Conservation (phyloP, 2,329 filamentous ascomycete species). For the Ramichloridium luteum region DNA sequence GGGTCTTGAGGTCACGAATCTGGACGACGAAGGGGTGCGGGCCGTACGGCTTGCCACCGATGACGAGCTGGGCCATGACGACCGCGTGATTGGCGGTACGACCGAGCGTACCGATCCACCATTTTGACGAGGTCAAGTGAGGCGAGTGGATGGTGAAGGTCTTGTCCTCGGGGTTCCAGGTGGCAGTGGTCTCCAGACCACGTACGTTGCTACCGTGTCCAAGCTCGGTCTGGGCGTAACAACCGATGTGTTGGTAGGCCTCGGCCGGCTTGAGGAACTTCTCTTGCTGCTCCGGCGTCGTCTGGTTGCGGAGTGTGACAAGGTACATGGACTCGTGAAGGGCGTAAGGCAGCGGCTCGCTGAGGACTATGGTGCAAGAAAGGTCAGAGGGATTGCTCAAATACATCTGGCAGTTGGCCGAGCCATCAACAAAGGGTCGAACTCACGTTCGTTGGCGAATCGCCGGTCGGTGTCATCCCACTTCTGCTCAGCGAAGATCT, state of each 20-base stretch:
- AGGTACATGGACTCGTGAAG: conserved; percentile 61
- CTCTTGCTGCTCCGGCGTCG: conserved; percentile 60
- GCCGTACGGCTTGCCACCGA: conserved; percentile 55
- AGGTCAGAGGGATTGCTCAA: too few relatives aligned
- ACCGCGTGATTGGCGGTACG: conserved; percentile 65
- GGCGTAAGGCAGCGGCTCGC: conserved; percentile 61
- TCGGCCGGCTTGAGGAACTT: conserved; percentile 57
- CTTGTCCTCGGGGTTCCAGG: conserved; percentile 61
- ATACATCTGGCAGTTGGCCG: too few relatives aligned
- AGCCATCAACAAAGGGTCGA: too few relatives aligned
- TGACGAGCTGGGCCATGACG: conserved; percentile 64
- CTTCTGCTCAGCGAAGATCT: conserved; percentile 52
- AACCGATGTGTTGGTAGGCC: conserved; percentile 61
- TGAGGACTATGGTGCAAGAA: conserved; percentile 38
- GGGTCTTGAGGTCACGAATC: conserved; percentile 57
- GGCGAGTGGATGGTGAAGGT: conserved; percentile 66
- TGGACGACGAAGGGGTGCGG: conserved; percentile 71
- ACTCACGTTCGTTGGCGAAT: conserved; percentile 45
- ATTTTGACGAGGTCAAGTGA: conserved; percentile 63
- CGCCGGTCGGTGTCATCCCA: conserved; percentile 55
- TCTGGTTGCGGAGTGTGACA: conserved; percentile 58
- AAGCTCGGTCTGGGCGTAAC: conserved; percentile 70
- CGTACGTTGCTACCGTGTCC: conserved; percentile 68
- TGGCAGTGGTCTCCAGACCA: conserved; percentile 60
- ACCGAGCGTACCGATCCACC: conserved; percentile 74